These are phyloP conservation scores for Umbelopsis ramanniana DNA, from an alignment of 192 early-diverging fungal genomes.

Conservation along the genomic window DNA sequence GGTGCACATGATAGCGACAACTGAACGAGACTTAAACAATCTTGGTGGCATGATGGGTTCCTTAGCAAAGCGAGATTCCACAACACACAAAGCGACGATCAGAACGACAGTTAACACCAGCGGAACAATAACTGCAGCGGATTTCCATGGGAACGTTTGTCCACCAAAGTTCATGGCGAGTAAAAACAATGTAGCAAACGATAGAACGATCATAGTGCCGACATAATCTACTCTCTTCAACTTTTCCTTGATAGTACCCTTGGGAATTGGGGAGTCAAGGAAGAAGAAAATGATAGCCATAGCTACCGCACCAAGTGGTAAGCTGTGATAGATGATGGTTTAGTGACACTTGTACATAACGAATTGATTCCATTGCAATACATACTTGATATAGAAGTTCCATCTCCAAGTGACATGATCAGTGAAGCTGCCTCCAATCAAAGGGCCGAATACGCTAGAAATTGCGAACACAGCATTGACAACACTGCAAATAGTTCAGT, in stretches of 20 bases:
- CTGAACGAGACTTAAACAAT: slow-evolving; percentile 59
- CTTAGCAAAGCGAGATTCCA: slow-evolving; percentile 56
- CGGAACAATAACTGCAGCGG: slow-evolving; percentile 53
- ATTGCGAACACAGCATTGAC: slow-evolving; percentile 45
- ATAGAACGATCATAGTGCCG: slow-evolving; percentile 52
- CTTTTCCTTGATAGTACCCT: slow-evolving; percentile 48
- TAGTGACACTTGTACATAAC: background rate
- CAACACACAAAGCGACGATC: slow-evolving; percentile 39
- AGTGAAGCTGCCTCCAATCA: slow-evolving; percentile 46
- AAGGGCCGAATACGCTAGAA: slow-evolving; percentile 39
- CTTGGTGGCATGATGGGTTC: slow-evolving; percentile 68
- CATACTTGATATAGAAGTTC: slow-evolving; percentile 49
- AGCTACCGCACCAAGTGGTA: slow-evolving; percentile 45
- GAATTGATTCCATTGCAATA: background rate
- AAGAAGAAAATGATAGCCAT: slow-evolving; percentile 48
- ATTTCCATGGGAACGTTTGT: slow-evolving; percentile 58
- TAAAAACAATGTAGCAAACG: slow-evolving; percentile 57
- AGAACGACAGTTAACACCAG: slow-evolving; percentile 50
- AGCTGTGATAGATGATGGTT: slow-evolving; percentile 20
- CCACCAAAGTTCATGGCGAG: slow-evolving; percentile 74
- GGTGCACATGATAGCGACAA: slow-evolving; percentile 30
- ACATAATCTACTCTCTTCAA: slow-evolving; percentile 64
- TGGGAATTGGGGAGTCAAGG: slow-evolving; percentile 36
- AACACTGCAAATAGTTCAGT: slow-evolving; percentile 18
- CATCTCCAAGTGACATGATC: slow-evolving; percentile 45